Conservation (phyloP, 306 rosid genomes). For the Acacia melanoxylon region DNA sequence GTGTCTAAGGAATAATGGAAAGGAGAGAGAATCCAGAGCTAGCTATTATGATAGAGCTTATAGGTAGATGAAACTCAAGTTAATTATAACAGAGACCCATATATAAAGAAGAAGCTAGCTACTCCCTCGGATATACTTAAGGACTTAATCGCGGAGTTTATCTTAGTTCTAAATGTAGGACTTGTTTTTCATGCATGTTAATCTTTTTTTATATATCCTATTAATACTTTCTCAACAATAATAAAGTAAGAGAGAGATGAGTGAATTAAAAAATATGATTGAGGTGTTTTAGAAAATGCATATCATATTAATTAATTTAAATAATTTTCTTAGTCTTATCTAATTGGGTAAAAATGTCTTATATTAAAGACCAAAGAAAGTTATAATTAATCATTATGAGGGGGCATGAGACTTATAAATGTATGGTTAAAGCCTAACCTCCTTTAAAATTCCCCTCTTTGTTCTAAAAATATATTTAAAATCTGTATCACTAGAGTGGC, state of each 20-base stretch:
- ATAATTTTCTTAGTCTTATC: no score
- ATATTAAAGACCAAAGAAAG: background rate
- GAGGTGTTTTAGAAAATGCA: no score
- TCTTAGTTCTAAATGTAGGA: conserved; percentile 1
- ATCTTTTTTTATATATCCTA: no score
- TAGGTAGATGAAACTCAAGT: background rate
- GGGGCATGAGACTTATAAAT: background rate
- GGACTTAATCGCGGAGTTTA: background rate
- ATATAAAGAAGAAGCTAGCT: background rate
- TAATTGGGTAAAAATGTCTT: no score
- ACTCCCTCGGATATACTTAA: background rate
- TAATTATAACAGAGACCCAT: no score
- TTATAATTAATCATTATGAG: conserved; percentile 31
- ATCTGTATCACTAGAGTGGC: background rate
- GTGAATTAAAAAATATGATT: no score
- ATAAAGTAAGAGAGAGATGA: no score
- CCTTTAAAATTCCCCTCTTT: background rate
- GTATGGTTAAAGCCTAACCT: no score
- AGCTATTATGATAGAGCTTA: background rate
- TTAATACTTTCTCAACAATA: no score
- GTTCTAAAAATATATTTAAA: no score
- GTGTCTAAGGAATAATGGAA: background rate
- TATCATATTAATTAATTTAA: no score
- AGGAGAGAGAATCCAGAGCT: background rate
- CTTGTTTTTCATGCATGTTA: no score